These are phyloP conservation scores for Vitellaria paradoxa DNA, from an alignment of 179 eudicot species.

Conservation along the genomic window DNA sequence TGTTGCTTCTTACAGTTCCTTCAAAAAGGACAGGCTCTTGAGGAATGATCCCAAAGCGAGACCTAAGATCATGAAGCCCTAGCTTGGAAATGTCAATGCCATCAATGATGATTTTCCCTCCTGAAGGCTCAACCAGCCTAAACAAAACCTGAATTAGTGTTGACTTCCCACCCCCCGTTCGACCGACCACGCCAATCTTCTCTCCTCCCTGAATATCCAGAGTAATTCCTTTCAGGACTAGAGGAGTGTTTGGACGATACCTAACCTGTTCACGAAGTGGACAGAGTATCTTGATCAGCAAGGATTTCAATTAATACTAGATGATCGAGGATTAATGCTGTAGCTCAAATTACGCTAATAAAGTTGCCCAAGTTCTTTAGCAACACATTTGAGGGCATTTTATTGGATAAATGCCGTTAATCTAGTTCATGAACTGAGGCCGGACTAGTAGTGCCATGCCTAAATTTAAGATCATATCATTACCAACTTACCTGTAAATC, in stretches of 20 bases:
- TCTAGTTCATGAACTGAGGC: neutral
- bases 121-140: conserved; percentile 90
- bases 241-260: conserved; percentile 84
- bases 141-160: conserved; percentile 87
- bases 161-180: conserved; percentile 96
- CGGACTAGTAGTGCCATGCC: neutral
- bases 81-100: conserved; percentile 60
- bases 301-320: neutral
- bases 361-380: neutral
- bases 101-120: conserved; percentile 73
- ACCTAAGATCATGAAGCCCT: conserved; percentile 92
- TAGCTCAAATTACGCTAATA: neutral
- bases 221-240: conserved; percentile 80
- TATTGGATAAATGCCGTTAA: too few species aligned
- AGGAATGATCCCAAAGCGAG: conserved; percentile 97
- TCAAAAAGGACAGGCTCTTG: conserved; percentile 97
- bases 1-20: conserved; percentile 94
- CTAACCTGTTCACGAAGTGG: conserved; percentile 54
- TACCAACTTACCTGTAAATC: conserved; percentile 61
- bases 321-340: neutral
- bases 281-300: conserved; percentile 2
- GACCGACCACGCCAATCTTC: conserved; percentile 95
- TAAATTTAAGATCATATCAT: neutral
- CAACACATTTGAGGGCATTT: neutral
- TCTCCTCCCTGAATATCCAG: conserved; percentile 81